Conservation (phyloP, 208 protist genomes). For the Trypanosoma melophagium region DNA sequence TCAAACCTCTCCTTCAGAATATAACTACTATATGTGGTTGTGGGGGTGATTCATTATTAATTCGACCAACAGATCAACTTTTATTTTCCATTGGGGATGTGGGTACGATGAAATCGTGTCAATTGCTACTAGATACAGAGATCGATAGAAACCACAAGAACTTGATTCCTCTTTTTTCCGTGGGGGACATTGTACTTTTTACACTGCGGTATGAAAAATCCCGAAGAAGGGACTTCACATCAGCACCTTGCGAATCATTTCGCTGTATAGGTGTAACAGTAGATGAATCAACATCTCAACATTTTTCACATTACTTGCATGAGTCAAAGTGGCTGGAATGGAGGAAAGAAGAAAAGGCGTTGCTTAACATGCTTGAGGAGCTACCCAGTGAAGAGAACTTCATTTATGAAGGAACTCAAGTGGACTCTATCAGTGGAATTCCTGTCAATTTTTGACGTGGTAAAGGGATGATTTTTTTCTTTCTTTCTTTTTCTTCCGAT, state of each 20-base stretch:
- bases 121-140: neutral
- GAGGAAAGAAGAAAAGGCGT: constrained; percentile 4
- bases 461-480: neutral
- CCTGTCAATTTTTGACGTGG: constrained; percentile 25
- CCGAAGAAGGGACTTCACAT: neutral
- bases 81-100: constrained; percentile 23
- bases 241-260: neutral
- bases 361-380: constrained; percentile 9
- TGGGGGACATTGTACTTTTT: constrained; percentile 19
- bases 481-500: neutral
- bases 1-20: constrained; percentile 14
- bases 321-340: constrained; percentile 15
- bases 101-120: neutral
- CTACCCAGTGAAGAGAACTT: neutral
- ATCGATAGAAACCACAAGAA: neutral
- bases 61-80: constrained; percentile 22
- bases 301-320: constrained; percentile 16
- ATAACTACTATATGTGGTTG: neutral
- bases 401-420: neutral
- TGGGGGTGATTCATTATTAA: neutral
- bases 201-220: neutral
- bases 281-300: neutral
- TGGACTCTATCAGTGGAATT: constrained; percentile 19
- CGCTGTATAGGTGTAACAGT: constrained; percentile 10
- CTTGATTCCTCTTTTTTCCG: constrained; percentile 7